Percentiles rank a stretch among this genome's conserved stretches.
phyloP scores from a whole-genome alignment of 2,329 filamentous ascomycete genomes.

The Sarocladium brachiariae region DNA sequence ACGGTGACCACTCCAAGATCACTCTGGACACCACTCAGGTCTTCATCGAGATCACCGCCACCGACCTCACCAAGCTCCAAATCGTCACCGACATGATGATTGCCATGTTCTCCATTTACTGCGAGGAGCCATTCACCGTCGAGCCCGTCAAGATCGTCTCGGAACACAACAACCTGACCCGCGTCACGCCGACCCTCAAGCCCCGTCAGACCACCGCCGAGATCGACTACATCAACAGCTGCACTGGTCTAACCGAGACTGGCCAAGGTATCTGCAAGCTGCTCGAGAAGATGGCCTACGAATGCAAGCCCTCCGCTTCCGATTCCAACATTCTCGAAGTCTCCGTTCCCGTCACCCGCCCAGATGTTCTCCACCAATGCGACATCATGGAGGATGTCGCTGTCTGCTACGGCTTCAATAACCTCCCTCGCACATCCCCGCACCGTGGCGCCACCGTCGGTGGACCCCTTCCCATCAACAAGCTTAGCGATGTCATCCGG shows the following conservation, averaged over 20 bases:
- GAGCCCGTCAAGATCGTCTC: constrained; percentile 92
- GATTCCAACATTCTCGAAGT: constrained; percentile 71
- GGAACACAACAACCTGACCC: constrained; percentile 77
- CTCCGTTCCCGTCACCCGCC: constrained; percentile 78
- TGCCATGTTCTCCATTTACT: constrained; percentile 94
- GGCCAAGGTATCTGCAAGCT: constrained; percentile 71
- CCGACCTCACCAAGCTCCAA: constrained; percentile 91
- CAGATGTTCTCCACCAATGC: constrained; percentile 91
- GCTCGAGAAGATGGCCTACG: constrained; percentile 82
- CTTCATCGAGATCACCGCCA: constrained; percentile 95
- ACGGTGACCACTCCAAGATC: constrained; percentile 95
- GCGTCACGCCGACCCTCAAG: constrained; percentile 74
- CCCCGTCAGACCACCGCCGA: constrained; percentile 74
- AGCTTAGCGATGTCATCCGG: constrained; percentile 85
- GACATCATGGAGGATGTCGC: constrained; percentile 99
- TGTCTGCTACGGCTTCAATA: constrained; percentile 97
- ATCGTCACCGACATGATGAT: constrained; percentile 94
- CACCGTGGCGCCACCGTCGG: constrained; percentile 82
- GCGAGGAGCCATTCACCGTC: constrained; percentile 79
- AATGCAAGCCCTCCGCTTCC: constrained; percentile 66
- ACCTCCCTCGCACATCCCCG: constrained; percentile 78
- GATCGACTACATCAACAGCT: constrained; percentile 88
- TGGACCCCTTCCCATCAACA: constrained; percentile 85
- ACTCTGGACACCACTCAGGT: constrained; percentile 84
- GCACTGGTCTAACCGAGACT: constrained; percentile 74